Evolutionary conservation across 2,329 filamentous ascomycete species (phyloP).

Genomic region (Exophiala bonariae): DNA sequence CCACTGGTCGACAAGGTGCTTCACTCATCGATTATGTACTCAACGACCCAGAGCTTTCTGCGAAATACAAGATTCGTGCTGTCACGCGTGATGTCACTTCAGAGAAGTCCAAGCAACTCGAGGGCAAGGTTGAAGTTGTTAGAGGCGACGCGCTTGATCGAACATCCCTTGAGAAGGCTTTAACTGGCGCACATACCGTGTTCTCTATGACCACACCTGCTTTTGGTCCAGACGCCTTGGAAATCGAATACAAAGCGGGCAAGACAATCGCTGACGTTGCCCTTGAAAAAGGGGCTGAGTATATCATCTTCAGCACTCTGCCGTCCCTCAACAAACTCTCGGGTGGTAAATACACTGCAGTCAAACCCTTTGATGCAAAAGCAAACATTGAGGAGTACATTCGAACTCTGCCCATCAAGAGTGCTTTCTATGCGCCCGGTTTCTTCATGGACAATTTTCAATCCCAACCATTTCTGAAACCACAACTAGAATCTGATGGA

Average conservation of each 20-base stretch:
- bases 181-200: conserved; percentile 47
- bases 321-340: conserved; percentile 28
- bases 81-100: conserved; percentile 48
- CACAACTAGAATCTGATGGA: conserved; percentile 29
- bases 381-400: conserved; percentile 58
- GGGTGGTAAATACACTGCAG: conserved; percentile 34
- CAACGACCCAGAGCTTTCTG: conserved; percentile 44
- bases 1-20: conserved; percentile 53
- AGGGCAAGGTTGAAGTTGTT: conserved; percentile 36
- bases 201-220: conserved; percentile 47
- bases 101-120: conserved; percentile 28
- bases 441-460: conserved; percentile 56
- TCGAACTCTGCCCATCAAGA: conserved; percentile 47
- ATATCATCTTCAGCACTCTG: conserved; percentile 34
- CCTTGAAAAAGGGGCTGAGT: conserved; percentile 29
- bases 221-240: conserved; percentile 35
- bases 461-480: conserved; percentile 20
- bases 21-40: conserved; percentile 49
- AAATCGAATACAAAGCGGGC: conserved; percentile 37
- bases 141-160: conserved; percentile 41
- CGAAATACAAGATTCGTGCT: conserved; percentile 49
- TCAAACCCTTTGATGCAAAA: conserved; percentile 57
- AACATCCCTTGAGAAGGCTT: conserved; percentile 40
- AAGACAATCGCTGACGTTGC: conserved; percentile 33
- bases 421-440: conserved; percentile 55